phyloP scores from a whole-genome alignment of 1,139 yeast genomes.

The Yamadazyma friedrichii region DNA sequence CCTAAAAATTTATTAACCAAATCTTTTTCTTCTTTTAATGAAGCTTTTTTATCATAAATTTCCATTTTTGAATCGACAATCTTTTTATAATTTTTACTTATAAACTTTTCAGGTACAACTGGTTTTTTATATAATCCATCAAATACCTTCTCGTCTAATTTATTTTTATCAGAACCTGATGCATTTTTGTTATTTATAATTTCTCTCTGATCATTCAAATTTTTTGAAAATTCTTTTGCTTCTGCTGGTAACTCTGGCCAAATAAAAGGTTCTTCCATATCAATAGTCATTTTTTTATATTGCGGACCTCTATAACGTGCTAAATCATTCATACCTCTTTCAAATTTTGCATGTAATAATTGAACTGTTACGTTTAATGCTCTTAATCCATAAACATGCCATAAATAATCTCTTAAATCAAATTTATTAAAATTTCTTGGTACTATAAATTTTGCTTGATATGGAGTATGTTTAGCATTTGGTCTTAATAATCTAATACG shows the following conservation, averaged over 20 bases:
- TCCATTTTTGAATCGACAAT: conserved; percentile 39
- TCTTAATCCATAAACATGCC: conserved; percentile 82
- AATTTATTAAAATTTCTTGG: conserved; percentile 88
- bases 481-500: conserved; percentile 78
- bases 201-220: conserved; percentile 26
- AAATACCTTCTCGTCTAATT: conserved; percentile 64
- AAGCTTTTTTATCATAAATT: conserved; percentile 22
- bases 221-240: conserved; percentile 22
- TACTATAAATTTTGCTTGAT: conserved; percentile 90
- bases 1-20: conserved; percentile 29
- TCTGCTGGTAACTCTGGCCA: conserved; percentile 73
- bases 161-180: conserved; percentile 65
- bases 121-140: conserved; percentile 77
- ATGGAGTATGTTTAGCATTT: conserved; percentile 91
- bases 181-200: conserved; percentile 29
- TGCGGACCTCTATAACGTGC: conserved; percentile 81
- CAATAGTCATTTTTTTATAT: conserved; percentile 91
- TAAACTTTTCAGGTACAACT: conserved; percentile 67
- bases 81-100: conserved; percentile 52
- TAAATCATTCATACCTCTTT: conserved; percentile 57
- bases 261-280: conserved; percentile 87
- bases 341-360: conserved; percentile 70
- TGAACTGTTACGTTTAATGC: conserved; percentile 88
- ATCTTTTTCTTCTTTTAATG: conserved; percentile 28
- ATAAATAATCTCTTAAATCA: conserved; percentile 87